A percentile compares a stretch with the other conserved stretches of the same genome.
Conservation (phyloP, 1,284 basidiomycete species). For the Ustilago shanxiensis region DNA sequence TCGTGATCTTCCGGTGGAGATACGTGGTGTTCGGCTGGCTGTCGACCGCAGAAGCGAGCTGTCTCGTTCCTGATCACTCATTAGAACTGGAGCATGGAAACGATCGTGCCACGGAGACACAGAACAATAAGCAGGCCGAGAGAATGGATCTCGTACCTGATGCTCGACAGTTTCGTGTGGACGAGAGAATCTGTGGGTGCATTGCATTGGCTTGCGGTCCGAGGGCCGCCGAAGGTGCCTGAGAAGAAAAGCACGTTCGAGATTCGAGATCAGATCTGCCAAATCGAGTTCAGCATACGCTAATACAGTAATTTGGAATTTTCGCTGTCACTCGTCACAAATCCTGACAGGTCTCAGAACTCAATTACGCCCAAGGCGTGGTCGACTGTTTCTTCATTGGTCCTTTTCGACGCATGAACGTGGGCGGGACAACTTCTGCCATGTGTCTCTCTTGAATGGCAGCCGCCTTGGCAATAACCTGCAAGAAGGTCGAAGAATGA, state of each 20-base stretch:
- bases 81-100: background rate
- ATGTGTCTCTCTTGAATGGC: background rate
- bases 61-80: slow-evolving; percentile 10
- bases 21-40: background rate
- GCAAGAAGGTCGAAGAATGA: background rate
- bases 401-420: background rate
- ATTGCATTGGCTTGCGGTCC: background rate
- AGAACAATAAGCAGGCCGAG: background rate
- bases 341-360: background rate
- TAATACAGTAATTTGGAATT: no score
- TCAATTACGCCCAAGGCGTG: background rate
- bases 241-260: background rate
- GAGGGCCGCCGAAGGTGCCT: slow-evolving; percentile 10
- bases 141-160: background rate
- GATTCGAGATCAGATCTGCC: slow-evolving; percentile 14
- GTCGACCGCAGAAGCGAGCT: slow-evolving; percentile 15
- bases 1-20: background rate
- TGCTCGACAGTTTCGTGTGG: background rate
- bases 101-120: background rate
- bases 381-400: background rate
- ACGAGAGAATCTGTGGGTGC: background rate
- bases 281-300: background rate
- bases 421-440: background rate
- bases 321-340: no score
- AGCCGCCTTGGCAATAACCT: background rate